Conservation (phyloP, 2,329 filamentous ascomycete species). For the Orbilia ellipsospora region DNA sequence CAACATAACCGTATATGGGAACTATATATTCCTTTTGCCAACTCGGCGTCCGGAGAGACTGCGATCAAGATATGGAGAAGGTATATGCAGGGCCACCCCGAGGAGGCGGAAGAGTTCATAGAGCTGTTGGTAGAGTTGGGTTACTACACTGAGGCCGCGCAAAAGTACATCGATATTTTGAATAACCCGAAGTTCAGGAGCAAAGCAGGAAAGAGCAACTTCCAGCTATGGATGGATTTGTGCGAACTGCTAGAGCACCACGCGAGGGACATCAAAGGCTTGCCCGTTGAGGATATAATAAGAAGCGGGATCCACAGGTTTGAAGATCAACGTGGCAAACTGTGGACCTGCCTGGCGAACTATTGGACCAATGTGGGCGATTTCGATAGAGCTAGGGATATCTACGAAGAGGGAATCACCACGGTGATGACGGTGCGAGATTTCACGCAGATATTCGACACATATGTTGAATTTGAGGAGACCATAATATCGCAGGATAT, state of each 20-base stretch:
- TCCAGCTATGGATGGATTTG: constrained; percentile 98
- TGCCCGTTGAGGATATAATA: constrained; percentile 92
- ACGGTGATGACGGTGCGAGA: constrained; percentile 99
- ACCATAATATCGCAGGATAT: constrained; percentile 91
- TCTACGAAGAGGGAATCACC: constrained; percentile 95
- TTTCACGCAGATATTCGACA: constrained; percentile 95
- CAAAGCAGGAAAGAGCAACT: constrained; percentile 92
- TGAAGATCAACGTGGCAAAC: constrained; percentile 89
- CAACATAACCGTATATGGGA: constrained; percentile 97
- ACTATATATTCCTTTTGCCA: constrained; percentile 88
- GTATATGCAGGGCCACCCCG: constrained; percentile 97
- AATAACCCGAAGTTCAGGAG: constrained; percentile 91
- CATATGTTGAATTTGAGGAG: constrained; percentile 96
- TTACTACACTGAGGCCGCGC: constrained; percentile 89
- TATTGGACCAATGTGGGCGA: constrained; percentile 95
- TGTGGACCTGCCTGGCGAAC: constrained; percentile 93
- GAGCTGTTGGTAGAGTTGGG: constrained; percentile 83
- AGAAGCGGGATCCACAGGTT: constrained; percentile 91
- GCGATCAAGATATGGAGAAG: constrained; percentile 93
- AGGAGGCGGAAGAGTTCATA: constrained; percentile 94
- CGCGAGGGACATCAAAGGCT: constrained; percentile 85
- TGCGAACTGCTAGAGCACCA: constrained; percentile 92
- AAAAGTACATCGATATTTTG: constrained; percentile 88
- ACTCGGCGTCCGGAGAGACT: constrained; percentile 87
- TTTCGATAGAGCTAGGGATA: constrained; percentile 83